These are phyloP conservation scores for Trichophyton benhamiae DNA, from an alignment of 2,329 filamentous ascomycete species.

Conservation along the genomic window DNA sequence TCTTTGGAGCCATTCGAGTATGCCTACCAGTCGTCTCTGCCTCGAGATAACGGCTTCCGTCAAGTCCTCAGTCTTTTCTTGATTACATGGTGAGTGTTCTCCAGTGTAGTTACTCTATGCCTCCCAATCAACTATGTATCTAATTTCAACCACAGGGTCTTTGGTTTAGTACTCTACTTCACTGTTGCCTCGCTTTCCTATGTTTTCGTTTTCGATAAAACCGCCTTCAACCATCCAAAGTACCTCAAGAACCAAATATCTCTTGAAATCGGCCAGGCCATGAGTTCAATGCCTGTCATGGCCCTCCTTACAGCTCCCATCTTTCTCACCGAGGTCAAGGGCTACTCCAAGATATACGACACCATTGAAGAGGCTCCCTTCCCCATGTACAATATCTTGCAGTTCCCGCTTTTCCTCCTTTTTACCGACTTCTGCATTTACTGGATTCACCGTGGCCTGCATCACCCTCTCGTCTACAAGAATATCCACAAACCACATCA, in stretches of 20 bases:
- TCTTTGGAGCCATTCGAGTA: slow-evolving; percentile 57
- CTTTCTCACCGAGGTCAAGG: slow-evolving; percentile 72
- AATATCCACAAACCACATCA: slow-evolving; percentile 90
- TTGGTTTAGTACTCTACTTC: slow-evolving; percentile 76
- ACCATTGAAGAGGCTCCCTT: slow-evolving; percentile 62
- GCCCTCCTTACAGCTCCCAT: slow-evolving; percentile 66
- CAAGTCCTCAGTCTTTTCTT: slow-evolving; percentile 66
- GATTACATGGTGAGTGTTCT: slow-evolving; percentile 62
- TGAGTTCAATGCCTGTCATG: slow-evolving; percentile 67
- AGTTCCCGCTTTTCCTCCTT: slow-evolving; percentile 76
- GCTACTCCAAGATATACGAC: slow-evolving; percentile 81
- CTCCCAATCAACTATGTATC: neutral
- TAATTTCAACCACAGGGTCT: slow-evolving; percentile 49
- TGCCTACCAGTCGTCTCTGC: slow-evolving; percentile 66
- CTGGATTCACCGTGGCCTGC: slow-evolving; percentile 77
- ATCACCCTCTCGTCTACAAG: slow-evolving; percentile 74
- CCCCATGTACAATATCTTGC: slow-evolving; percentile 61
- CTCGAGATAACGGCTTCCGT: slow-evolving; percentile 63
- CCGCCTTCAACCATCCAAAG: slow-evolving; percentile 76
- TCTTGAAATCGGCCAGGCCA: slow-evolving; percentile 73
- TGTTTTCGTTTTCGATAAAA: slow-evolving; percentile 81
- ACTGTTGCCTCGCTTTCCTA: slow-evolving; percentile 73
- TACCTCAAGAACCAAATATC: slow-evolving; percentile 88
- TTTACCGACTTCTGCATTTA: slow-evolving; percentile 89
- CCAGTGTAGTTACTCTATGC: neutral